These are phyloP conservation scores for Fusarium pseudograminearum DNA, from an alignment of 2,329 filamentous ascomycete species.

Conservation along the genomic window DNA sequence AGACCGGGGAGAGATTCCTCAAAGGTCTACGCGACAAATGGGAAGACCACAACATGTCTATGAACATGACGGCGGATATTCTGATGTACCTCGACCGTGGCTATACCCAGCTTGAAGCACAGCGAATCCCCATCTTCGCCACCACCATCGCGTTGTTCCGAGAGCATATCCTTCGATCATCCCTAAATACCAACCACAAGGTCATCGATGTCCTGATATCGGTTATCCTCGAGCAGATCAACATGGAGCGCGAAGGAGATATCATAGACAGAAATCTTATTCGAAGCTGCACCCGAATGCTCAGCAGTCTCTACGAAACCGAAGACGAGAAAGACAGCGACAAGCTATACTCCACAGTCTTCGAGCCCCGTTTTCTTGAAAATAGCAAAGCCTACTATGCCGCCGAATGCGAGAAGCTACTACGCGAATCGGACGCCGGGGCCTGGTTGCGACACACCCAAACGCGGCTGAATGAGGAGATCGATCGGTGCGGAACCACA, in stretches of 20 bases:
- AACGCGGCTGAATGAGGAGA: conserved; percentile 81
- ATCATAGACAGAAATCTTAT: conserved; percentile 86
- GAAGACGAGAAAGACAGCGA: conserved; percentile 80
- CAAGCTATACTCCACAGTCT: conserved; percentile 85
- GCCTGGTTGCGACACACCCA: conserved; percentile 84
- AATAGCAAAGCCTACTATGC: conserved; percentile 80
- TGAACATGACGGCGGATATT: conserved; percentile 97
- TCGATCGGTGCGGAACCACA: conserved; percentile 84
- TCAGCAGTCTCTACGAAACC: conserved; percentile 87
- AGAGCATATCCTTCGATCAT: conserved; percentile 81
- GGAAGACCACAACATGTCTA: conserved; percentile 90
- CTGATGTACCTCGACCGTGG: conserved; percentile 97
- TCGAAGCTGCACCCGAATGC: conserved; percentile 87
- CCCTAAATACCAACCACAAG: conserved; percentile 60
- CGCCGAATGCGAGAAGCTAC: conserved; percentile 77
- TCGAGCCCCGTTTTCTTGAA: conserved; percentile 82
- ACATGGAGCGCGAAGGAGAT: conserved; percentile 91
- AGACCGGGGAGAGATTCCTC: conserved; percentile 86
- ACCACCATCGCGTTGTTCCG: conserved; percentile 89
- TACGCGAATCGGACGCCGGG: conserved; percentile 83
- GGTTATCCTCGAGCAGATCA: conserved; percentile 89
- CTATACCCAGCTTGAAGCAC: conserved; percentile 74
- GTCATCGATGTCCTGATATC: conserved; percentile 82
- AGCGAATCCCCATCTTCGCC: conserved; percentile 82
- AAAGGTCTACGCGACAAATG: conserved; percentile 80